phyloP scores from a whole-genome alignment of 2,329 filamentous ascomycete genomes.

The Podosphaera leucotricha region DNA sequence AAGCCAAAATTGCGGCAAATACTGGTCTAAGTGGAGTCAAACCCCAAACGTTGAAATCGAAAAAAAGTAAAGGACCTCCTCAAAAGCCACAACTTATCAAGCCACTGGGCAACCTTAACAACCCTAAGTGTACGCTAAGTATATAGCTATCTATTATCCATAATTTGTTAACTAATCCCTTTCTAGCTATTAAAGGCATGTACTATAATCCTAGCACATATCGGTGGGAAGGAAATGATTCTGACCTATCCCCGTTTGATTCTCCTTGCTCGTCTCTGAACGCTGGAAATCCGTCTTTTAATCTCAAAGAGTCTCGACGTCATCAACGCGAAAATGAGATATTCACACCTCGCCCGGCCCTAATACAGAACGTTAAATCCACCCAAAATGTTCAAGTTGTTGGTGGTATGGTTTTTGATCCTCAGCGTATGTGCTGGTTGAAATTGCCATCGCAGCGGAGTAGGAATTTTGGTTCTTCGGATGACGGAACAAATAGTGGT shows the following conservation, averaged over 20 bases:
- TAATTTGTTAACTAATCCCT: conserved; percentile 12
- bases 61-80: conserved; percentile 29
- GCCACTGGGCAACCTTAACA: conserved; percentile 51
- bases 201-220: conserved; percentile 73
- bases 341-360: conserved; percentile 41
- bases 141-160: neutral
- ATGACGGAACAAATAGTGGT: conserved; percentile 37
- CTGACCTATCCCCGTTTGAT: conserved; percentile 59
- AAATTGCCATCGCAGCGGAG: conserved; percentile 34
- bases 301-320: conserved; percentile 28
- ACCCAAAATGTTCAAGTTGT: conserved; percentile 80
- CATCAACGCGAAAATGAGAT: conserved; percentile 30
- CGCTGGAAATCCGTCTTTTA: conserved; percentile 20
- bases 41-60: conserved; percentile 25
- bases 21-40: conserved; percentile 23
- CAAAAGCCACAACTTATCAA: conserved; percentile 78
- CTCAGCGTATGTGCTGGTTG: conserved; percentile 91
- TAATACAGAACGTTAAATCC: conserved; percentile 76
- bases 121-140: conserved; percentile 48
- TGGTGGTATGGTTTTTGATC: conserved; percentile 96
- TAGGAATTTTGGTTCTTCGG: conserved; percentile 24
- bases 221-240: conserved; percentile 93
- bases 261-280: conserved; percentile 31
- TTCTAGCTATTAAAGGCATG: conserved; percentile 73
- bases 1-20: conserved; percentile 15